Evolutionary conservation across 129 eudicot genomes (phyloP).

Genomic region (Glebionis coronaria): DNA sequence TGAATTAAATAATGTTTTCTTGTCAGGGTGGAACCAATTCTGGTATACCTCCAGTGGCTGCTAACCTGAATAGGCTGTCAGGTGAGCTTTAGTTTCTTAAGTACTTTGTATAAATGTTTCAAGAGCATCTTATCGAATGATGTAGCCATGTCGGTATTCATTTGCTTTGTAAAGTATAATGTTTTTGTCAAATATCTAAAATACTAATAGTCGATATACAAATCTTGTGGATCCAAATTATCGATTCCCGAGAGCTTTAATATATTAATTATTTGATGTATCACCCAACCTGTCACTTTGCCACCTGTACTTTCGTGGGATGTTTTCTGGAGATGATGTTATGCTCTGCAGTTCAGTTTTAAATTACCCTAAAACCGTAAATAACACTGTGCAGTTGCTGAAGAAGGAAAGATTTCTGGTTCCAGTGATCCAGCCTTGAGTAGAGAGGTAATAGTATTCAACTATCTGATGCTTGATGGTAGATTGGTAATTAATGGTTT

Average conservation of each 20-base stretch:
- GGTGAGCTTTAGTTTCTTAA: conserved; percentile 34
- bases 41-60: conserved; percentile 64
- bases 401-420: conserved; percentile 53
- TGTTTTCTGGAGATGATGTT: neutral
- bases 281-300: no score
- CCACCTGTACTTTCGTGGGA: no score
- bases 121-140: no score
- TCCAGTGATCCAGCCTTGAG: conserved; percentile 49
- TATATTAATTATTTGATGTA: no score
- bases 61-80: conserved; percentile 55
- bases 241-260: no score
- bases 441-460: conserved; percentile 43
- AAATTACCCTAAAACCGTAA: conserved; percentile 8
- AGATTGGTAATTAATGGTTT: no score
- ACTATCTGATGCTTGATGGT: no score
- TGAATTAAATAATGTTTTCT: conserved; percentile 18
- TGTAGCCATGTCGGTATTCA: no score
- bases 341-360: neutral
- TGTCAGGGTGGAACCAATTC: conserved; percentile 91
- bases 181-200: neutral
- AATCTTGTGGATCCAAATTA: neutral
- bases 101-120: no score
- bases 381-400: conserved; percentile 54
- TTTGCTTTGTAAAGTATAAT: neutral
- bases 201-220: neutral